Percentiles rank a stretch among this genome's conserved stretches.
phyloP scores from a whole-genome alignment of 1,284 basidiomycete genomes.

The Neolentinus lepideus region DNA sequence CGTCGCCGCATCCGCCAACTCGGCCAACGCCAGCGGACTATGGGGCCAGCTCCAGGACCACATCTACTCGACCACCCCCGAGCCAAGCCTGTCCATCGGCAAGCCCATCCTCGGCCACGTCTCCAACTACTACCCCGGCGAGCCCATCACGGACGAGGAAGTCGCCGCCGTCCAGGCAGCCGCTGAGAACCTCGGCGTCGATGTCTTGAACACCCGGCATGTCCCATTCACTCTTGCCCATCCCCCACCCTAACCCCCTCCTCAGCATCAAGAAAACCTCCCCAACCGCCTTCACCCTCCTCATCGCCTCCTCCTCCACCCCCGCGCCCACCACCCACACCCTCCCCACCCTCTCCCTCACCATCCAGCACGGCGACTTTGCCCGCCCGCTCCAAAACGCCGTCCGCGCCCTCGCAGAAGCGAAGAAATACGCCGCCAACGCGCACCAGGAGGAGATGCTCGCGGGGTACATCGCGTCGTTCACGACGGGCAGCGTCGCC shows the following conservation, averaged over 20 bases:
- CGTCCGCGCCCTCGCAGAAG: slow-evolving; percentile 54
- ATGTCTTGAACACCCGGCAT: slow-evolving; percentile 79
- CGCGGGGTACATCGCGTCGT: slow-evolving; percentile 76
- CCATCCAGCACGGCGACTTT: slow-evolving; percentile 61
- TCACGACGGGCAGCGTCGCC: slow-evolving; percentile 70
- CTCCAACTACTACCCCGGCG: slow-evolving; percentile 78
- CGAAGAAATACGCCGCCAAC: slow-evolving; percentile 67
- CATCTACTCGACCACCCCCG: slow-evolving; percentile 62
- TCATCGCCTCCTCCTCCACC: slow-evolving; percentile 56
- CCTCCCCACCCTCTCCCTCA: slow-evolving; percentile 38
- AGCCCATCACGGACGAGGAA: slow-evolving; percentile 64
- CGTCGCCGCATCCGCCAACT: slow-evolving; percentile 52
- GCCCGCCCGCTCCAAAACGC: slow-evolving; percentile 43
- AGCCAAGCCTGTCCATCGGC: slow-evolving; percentile 65
- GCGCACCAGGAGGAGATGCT: slow-evolving; percentile 69
- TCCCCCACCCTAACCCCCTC: not conserved
- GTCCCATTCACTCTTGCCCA: slow-evolving; percentile 2
- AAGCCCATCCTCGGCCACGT: slow-evolving; percentile 71
- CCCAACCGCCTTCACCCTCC: slow-evolving; percentile 49
- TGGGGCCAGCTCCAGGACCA: slow-evolving; percentile 66
- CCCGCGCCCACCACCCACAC: slow-evolving; percentile 28
- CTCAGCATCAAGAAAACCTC: not conserved
- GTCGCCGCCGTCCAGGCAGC: slow-evolving; percentile 66
- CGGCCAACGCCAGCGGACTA: slow-evolving; percentile 42
- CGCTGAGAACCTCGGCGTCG: slow-evolving; percentile 65